Evolutionary conservation across 176 grass and related monocot genomes (phyloP).

Genomic region (Zoysia pacifica): DNA sequence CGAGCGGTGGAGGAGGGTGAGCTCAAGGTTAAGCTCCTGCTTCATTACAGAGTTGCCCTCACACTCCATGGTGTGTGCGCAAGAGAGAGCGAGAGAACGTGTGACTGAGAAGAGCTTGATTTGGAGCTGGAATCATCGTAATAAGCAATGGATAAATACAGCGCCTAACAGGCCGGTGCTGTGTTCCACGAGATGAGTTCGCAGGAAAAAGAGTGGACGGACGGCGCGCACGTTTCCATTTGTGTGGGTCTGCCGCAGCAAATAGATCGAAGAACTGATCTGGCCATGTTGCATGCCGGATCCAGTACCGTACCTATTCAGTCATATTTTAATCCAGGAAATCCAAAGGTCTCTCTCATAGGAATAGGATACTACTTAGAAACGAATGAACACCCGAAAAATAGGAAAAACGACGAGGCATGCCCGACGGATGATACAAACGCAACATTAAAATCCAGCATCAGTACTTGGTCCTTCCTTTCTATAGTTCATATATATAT

Average conservation of each 20-base stretch:
- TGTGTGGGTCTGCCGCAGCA: background rate
- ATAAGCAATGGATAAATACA: constrained; percentile 28
- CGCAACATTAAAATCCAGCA: background rate
- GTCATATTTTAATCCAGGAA: background rate
- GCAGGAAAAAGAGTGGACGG: background rate
- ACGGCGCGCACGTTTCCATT: constrained; percentile 22
- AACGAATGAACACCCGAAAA: background rate
- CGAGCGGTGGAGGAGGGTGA: constrained; percentile 48
- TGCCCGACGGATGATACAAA: background rate
- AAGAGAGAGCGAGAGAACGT: background rate
- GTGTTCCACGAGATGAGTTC: constrained; percentile 14
- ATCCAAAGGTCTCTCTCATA: constrained; percentile 6
- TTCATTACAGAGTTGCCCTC: constrained; percentile 35
- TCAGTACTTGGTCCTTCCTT: background rate
- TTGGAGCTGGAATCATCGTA: constrained; percentile 23
- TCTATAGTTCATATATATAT: background rate
- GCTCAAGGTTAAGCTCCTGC: constrained; percentile 53
- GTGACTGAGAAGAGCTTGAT: background rate
- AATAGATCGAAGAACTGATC: background rate
- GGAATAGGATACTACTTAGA: background rate
- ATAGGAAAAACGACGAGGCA: background rate
- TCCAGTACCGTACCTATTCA: background rate
- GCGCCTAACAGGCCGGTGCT: background rate
- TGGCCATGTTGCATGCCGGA: background rate
- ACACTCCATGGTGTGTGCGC: background rate